Evolutionary conservation across 345 rosid genomes (phyloP).

Genomic region (Brassica juncea): DNA sequence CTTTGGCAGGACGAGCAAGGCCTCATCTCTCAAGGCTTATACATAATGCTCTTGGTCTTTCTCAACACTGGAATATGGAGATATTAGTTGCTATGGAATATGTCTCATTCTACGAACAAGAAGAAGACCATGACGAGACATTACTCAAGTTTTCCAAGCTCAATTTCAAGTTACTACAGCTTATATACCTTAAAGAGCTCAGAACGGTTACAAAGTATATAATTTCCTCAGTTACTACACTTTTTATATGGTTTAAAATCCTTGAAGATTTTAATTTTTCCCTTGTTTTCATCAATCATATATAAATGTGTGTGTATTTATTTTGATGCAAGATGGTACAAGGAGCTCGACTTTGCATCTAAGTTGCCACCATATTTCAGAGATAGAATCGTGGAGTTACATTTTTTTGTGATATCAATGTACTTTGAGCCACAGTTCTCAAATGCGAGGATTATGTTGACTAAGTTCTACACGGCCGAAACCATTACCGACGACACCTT

Average conservation of each 20-base stretch:
- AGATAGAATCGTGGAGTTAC: conserved; percentile 10
- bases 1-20: neutral
- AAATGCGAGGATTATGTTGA: neutral
- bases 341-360: conserved; percentile 19
- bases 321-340: conserved; percentile 18
- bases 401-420: neutral
- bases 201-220: conserved; percentile 26
- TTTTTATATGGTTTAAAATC: neutral
- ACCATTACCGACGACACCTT: conserved; percentile 22
- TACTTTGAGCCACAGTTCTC: conserved; percentile 13
- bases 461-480: neutral
- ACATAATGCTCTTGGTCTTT: neutral
- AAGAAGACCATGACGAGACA: conserved; percentile 14
- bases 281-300: neutral
- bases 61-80: conserved; percentile 25
- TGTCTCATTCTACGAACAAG: conserved; percentile 23
- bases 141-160: conserved; percentile 25
- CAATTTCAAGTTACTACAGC: conserved; percentile 22
- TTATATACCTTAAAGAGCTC: conserved; percentile 25
- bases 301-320: neutral
- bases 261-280: neutral
- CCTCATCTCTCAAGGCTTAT: conserved; percentile 3
- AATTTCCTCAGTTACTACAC: neutral
- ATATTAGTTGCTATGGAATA: neutral
- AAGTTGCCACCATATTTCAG: conserved; percentile 21